Evolutionary conservation across 352 stramenopile genomes (phyloP), one percentile per base, ranked within the genome.

Genomic region (Globisporangium spiculum): DNA sequence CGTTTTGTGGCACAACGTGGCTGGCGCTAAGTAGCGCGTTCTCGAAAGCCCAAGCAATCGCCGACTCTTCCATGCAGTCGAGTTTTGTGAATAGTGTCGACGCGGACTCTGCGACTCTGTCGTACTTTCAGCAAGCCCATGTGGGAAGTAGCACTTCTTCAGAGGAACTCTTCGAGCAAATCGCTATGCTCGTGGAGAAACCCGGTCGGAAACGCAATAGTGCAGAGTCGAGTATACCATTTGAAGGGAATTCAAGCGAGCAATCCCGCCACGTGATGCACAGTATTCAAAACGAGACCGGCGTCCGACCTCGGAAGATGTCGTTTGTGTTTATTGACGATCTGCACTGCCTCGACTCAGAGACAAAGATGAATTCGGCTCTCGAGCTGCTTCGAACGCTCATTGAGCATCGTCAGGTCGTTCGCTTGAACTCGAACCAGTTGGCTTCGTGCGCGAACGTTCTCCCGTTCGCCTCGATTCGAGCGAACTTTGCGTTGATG

Each of bases 281-380:
- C 18, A 6, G 6, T 20, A 36, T 8, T 9, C 22, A 24, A 41
- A 30, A 20, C 34, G 24, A 10, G n/a, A 24, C 60, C 24, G 0
- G 59, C 44, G 8, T 3, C 52, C 18, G 20, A 20, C 2, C 12
- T 38, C 16, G 20, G 41, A 16, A 27, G 20, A 63, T 32, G 3
- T 64, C 58, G 9, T 72, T 80, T 32, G 65, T 89, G 6, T 92
- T 89, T 60, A 59, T 92, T 22, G 84, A 92, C n/a, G 84, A 92
- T 50, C 65, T 92, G 1, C 80, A 92, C 9, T 83, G 73, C 34
- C 50, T 84, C 27, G 57, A 81, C 22, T 4, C 60, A 0, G 16
- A 63, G 4, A 24, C 30, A 5, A 58, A 22, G 2, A 79, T 75
- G 54, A 67, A 88, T 53, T 80, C 73, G 1, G 68, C 77, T 3